Base-by-base conservation (phyloP, 2,329 filamentous ascomycete species). In the Colletotrichum sansevieriae region DNA sequence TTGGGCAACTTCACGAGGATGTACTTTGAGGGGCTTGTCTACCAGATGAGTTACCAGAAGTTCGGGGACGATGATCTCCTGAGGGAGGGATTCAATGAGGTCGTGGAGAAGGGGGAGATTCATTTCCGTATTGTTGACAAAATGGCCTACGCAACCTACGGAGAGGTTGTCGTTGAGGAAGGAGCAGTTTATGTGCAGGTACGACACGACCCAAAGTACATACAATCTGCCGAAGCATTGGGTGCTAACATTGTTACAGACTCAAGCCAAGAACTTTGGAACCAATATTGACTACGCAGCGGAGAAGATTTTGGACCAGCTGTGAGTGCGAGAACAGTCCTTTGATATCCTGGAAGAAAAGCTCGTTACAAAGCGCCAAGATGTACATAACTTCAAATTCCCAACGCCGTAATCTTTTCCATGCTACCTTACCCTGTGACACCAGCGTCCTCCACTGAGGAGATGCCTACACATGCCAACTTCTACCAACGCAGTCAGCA, bases 131-230 rank as follows among this genome's bases (percentile, higher is more conserved):
- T 87, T 43, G 83, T 86, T 3, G 83, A 85, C 56, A 78, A 80
- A 72, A 77, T 84, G 46, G 72, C 76, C 71, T 78, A 80, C 63
- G 74, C 71, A 6, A 76, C 74, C 12, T 86, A 85, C 67, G 79
- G 81, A 70, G 85, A 88, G 78, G 73, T 75, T 18, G 76, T 83
- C 2, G 65, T 87, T 35, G 84, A 87, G 72, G 81, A 83, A 44
- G 85, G 84, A 1, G 75, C 81, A 35, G 74, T 87, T 22, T 85
- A 84, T 65, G 73, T 88, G n/a, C 84, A 86, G 80, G 81, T 83
- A 76, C 73, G 75, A 72, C 18, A 29, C 25, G 15, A 12, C 13
- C n/a, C 6, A 18, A 20, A 20, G 13, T 29, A 29, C 3, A 20
- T 20, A 6, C 3, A n/a, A 3, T 8, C 9, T 29, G n/a, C 12